Conservation (phyloP, 108 stramenopile species). For the Nitzschia inconspicua region DNA sequence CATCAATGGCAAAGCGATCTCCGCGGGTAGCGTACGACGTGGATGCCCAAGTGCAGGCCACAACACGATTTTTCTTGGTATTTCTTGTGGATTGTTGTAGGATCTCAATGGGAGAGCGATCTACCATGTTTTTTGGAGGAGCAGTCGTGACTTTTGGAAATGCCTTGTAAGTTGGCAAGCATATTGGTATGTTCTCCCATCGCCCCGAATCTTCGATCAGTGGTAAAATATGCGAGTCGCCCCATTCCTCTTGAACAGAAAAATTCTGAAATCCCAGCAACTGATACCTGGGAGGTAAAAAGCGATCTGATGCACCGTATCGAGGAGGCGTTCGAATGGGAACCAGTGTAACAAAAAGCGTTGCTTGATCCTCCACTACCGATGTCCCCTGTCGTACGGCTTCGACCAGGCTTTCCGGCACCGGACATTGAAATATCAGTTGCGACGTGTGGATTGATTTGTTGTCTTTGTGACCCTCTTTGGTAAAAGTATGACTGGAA, state of each 20-base stretch:
- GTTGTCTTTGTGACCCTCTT: conserved; percentile 16
- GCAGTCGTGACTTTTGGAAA: conserved; percentile 6
- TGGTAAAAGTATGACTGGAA: conserved; percentile 36
- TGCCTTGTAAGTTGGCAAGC: conserved; percentile 33
- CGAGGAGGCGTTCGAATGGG: conserved; percentile 86
- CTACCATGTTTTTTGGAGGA: neutral
- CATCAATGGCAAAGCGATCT: conserved; percentile 28
- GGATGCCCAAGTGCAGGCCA: conserved; percentile 72
- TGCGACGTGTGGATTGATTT: conserved; percentile 60
- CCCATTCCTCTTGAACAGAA: conserved; percentile 54
- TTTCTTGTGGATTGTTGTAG: conserved; percentile 8
- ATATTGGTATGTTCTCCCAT: conserved; percentile 87
- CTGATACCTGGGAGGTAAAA: conserved; percentile 55
- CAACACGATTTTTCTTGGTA: conserved; percentile 43
- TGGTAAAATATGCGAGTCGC: conserved; percentile 66
- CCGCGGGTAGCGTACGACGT: conserved; percentile 65
- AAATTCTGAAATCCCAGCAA: conserved; percentile 28
- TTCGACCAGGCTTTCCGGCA: conserved; percentile 56
- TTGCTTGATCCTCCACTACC: conserved; percentile 60
- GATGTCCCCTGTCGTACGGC: conserved; percentile 42
- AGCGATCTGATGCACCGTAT: conserved; percentile 58
- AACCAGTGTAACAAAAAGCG: conserved; percentile 70
- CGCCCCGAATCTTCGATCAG: conserved; percentile 75
- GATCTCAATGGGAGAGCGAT: neutral
- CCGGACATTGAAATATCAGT: conserved; percentile 78